Percentiles rank a stretch among this genome's conserved stretches.
Evolutionary conservation across 768 basidiomycete species (phyloP).

Genomic region (Exsudoporus frostii): DNA sequence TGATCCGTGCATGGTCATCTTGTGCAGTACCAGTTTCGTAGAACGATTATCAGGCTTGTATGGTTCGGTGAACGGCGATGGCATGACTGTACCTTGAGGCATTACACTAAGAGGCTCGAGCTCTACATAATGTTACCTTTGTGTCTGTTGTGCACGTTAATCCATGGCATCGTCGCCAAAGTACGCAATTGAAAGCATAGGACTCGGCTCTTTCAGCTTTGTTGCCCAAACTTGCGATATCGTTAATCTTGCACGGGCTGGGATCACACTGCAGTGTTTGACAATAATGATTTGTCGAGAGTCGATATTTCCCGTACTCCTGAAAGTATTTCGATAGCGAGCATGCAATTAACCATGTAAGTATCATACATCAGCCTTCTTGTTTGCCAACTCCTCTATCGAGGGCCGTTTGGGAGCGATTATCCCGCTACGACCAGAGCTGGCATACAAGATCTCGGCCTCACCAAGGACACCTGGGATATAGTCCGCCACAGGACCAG

Average conservation of each 20-base stretch:
- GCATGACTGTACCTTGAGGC: not conserved
- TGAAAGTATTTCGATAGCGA: slow-evolving; percentile 15
- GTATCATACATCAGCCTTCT: slow-evolving; percentile 28
- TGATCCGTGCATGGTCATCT: not conserved
- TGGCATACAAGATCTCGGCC: slow-evolving; percentile 66
- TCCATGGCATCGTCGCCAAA: not conserved
- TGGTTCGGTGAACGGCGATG: not conserved
- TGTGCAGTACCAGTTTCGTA: not conserved
- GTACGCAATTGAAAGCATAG: too few species aligned
- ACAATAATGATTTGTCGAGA: not conserved
- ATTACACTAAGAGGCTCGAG: not conserved
- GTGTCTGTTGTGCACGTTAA: not conserved
- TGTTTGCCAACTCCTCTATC: slow-evolving; percentile 21
- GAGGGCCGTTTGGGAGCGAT: slow-evolving; percentile 32
- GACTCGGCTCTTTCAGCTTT: not conserved
- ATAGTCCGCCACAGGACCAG: slow-evolving; percentile 47
- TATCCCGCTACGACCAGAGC: slow-evolving; percentile 55
- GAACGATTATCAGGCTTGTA: too few species aligned
- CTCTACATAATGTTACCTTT: not conserved
- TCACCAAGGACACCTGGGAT: slow-evolving; percentile 52
- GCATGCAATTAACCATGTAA: slow-evolving; percentile 25
- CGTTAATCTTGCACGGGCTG: not conserved
- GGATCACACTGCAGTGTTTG: not conserved
- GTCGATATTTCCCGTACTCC: not conserved
- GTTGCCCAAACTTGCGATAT: not conserved